Evolutionary conservation across 129 eudicot genomes (phyloP).

Genomic region (Tanacetum coccineum): DNA sequence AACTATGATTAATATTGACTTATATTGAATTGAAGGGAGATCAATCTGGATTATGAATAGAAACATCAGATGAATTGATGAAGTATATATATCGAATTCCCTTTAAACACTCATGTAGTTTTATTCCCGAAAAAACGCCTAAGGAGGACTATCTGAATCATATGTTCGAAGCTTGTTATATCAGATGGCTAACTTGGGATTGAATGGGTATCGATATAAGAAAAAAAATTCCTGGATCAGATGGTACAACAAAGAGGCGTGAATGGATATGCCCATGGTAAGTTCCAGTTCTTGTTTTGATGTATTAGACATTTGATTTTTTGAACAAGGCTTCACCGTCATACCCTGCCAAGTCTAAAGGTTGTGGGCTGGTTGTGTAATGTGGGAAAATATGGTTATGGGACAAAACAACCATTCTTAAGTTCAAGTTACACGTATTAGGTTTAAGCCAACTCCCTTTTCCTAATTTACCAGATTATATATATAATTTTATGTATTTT

Average conservation of each 20-base stretch:
- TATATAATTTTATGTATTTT: too few relatives aligned
- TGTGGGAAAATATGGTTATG: too few relatives aligned
- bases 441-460: too few relatives aligned
- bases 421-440: too few relatives aligned
- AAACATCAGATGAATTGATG: conserved; percentile 63
- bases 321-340: too few relatives aligned
- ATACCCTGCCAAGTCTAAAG: too few relatives aligned
- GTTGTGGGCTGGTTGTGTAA: too few relatives aligned
- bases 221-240: conserved; percentile 42
- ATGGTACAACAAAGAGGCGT: conserved; percentile 69
- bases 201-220: conserved; percentile 26
- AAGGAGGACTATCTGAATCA: conserved; percentile 48
- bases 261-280: conserved; percentile 90
- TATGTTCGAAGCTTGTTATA: conserved; percentile 54
- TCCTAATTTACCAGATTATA: too few relatives aligned
- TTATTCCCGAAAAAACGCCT: conserved; percentile 37
- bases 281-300: conserved; percentile 18
- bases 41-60: conserved; percentile 39
- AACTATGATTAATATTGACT: background rate
- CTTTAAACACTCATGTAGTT: conserved; percentile 53
- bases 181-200: conserved; percentile 31
- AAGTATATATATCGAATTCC: conserved; percentile 68
- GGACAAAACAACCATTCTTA: too few relatives aligned
- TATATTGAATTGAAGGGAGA: conserved; percentile 32
- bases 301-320: background rate